Percentiles rank a stretch among this genome's conserved stretches.
Evolutionary conservation across 2,329 filamentous ascomycete genomes (phyloP).

Genomic region (Cordyceps tenuipes): DNA sequence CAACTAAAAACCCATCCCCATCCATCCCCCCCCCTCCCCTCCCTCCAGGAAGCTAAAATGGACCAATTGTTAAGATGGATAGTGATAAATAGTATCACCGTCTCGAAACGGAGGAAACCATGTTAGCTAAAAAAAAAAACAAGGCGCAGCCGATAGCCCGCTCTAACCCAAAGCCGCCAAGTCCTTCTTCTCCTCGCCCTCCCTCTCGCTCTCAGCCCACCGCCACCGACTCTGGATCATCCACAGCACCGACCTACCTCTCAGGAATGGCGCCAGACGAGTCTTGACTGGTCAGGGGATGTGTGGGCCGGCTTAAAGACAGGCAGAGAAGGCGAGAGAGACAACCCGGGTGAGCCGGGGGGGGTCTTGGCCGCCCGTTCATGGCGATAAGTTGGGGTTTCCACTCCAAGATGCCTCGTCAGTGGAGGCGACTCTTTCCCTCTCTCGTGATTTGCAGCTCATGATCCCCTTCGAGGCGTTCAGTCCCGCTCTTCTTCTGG

Average conservation of each 20-base stretch:
- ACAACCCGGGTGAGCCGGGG: too few species aligned
- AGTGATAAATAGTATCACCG: neutral
- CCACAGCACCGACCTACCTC: neutral
- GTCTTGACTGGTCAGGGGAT: neutral
- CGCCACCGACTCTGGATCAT: neutral
- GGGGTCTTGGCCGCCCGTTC: neutral
- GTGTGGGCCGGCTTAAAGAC: neutral
- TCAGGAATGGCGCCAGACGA: too few species aligned
- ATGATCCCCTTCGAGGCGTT: too few species aligned
- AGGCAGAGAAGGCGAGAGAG: neutral
- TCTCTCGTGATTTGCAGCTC: too few species aligned
- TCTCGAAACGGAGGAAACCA: neutral
- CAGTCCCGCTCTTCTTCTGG: too few species aligned
- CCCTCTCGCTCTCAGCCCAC: neutral
- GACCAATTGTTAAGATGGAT: too few species aligned
- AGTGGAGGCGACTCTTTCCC: neutral
- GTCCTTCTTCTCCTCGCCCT: neutral
- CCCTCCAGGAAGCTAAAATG: conserved; percentile 4
- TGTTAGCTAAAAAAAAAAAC: conserved; percentile 7
- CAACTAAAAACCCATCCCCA: neutral
- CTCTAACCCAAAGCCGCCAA: neutral
- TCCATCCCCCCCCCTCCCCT: too few species aligned
- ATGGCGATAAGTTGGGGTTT: conserved; percentile 1
- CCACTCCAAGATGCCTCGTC: neutral
- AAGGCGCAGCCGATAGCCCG: conserved; percentile 8